phyloP scores from a whole-genome alignment of 163 green algal genomes.

The Chlorella variabilis region DNA sequence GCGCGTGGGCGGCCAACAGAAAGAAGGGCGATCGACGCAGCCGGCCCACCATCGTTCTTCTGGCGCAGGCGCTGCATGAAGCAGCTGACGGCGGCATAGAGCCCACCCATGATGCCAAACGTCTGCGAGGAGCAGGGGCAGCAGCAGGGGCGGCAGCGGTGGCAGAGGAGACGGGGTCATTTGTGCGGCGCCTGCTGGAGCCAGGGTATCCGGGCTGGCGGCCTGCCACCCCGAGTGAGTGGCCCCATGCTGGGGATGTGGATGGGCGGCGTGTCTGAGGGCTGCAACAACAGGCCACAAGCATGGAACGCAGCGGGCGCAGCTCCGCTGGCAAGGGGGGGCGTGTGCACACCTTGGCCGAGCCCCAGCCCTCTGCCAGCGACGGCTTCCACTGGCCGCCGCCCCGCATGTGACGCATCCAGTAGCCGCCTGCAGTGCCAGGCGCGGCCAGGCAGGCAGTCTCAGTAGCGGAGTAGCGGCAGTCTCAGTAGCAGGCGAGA shows the following conservation, averaged over 20 bases:
- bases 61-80: slow-evolving; percentile 52
- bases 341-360: slow-evolving; percentile 31
- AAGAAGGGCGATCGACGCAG: not conserved
- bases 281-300: too few relatives aligned
- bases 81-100: slow-evolving; percentile 58
- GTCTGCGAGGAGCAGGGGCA: slow-evolving; percentile 19
- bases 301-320: too few relatives aligned
- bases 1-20: too few relatives aligned
- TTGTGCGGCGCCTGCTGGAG: too few relatives aligned
- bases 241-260: too few relatives aligned
- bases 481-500: not conserved
- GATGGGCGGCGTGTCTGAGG: too few relatives aligned
- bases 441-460: not conserved
- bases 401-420: slow-evolving; percentile 41
- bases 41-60: slow-evolving; percentile 52
- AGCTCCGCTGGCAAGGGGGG: not conserved
- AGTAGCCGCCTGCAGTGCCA: slow-evolving; percentile 40
- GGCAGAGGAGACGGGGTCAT: not conserved
- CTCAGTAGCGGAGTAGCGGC: not conserved
- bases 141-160: not conserved
- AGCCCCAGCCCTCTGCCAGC: slow-evolving; percentile 41
- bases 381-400: slow-evolving; percentile 28
- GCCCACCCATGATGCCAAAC: slow-evolving; percentile 57
- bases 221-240: too few relatives aligned
- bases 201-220: too few relatives aligned